Evolutionary conservation across 164 flowering plant genomes (phyloP), one percentile per base, ranked within the genome.

Genomic region (Berberis vulgaris): DNA sequence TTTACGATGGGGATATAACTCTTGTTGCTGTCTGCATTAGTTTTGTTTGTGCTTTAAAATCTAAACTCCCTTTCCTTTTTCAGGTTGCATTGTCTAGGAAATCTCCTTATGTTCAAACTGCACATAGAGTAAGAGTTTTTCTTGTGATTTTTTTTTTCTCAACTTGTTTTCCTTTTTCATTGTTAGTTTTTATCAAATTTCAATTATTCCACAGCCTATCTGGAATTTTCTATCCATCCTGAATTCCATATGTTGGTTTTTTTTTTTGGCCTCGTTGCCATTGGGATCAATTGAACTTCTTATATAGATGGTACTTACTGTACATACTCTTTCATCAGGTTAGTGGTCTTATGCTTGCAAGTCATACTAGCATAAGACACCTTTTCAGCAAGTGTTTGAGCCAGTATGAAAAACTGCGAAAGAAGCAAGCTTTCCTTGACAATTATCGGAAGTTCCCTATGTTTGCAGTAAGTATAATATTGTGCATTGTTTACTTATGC

Each of bases 401-500:
- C 76, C 99, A 95, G 74, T 95, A 95, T 80, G 96, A 89, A 67
- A 91, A 87, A 76, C 66, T 95, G 77, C 81, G 97, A 75, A 95
- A 88, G 81, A 91, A 91, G 79, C 99, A 91, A 72, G 99, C 99
- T 46, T 95, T 95, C 76, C 91, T 95, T 63, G 98, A 95, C 81
- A 91, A 95, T 66, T 95, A 95, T 72, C 79, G 97, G 67, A 89
- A 91, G 75, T 87, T 91, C 69, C 99, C 99, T 53, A 91, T 86
- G 94, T 95, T 95, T 82, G 96, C 90, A 63, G 99, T 95, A 78
- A 87, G 99, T 83, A 69, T 41, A 43, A 49, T 47, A 43, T 60
- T 52, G 54, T 52, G 10, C n/a, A 2, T 52, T 4, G 2, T 7
- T 6, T 52, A 52, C n/a, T 7, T 4, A 8, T 7, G 2, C 54